Evolutionary conservation across 108 stramenopile species (phyloP).

Genomic region (Cyclotella cryptica): DNA sequence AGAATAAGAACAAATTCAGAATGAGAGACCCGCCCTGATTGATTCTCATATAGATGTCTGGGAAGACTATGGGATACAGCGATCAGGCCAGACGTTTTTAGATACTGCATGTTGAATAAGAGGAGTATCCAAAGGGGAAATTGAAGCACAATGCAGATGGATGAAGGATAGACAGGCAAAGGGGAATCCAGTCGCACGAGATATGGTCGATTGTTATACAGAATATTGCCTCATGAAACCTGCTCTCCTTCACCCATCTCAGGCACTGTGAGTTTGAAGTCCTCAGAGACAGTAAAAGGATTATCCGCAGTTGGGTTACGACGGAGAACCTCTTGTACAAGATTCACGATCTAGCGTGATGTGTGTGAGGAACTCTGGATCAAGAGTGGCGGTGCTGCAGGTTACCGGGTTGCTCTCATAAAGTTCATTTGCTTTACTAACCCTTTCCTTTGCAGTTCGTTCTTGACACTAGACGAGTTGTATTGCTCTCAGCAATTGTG

Average conservation of each 20-base stretch:
- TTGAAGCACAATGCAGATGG: slow-evolving; percentile 22
- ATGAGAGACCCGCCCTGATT: background rate
- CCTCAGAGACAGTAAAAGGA: background rate
- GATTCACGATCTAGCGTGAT: background rate
- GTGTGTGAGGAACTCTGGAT: background rate
- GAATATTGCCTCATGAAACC: slow-evolving; percentile 16
- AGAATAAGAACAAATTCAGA: slow-evolving; percentile 11
- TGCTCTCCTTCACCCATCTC: background rate
- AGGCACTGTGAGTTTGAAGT: slow-evolving; percentile 4
- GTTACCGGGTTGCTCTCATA: background rate
- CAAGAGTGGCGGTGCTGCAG: slow-evolving; percentile 17
- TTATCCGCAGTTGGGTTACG: no score
- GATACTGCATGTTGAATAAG: background rate
- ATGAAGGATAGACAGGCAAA: slow-evolving; percentile 2
- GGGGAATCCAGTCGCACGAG: slow-evolving; percentile 2
- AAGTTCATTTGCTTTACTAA: background rate
- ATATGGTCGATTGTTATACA: slow-evolving; percentile 15
- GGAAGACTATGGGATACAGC: slow-evolving; percentile 28
- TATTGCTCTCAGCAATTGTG: slow-evolving; percentile 3
- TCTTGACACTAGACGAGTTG: slow-evolving; percentile 17
- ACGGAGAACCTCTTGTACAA: no score
- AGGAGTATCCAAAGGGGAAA: background rate
- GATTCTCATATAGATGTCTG: slow-evolving; percentile 17
- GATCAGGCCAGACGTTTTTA: slow-evolving; percentile 9
- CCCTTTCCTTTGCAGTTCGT: slow-evolving; percentile 14